Evolutionary conservation across 2,329 filamentous ascomycete species (phyloP).

Genomic region (Microdochium trichocladiopsis): DNA sequence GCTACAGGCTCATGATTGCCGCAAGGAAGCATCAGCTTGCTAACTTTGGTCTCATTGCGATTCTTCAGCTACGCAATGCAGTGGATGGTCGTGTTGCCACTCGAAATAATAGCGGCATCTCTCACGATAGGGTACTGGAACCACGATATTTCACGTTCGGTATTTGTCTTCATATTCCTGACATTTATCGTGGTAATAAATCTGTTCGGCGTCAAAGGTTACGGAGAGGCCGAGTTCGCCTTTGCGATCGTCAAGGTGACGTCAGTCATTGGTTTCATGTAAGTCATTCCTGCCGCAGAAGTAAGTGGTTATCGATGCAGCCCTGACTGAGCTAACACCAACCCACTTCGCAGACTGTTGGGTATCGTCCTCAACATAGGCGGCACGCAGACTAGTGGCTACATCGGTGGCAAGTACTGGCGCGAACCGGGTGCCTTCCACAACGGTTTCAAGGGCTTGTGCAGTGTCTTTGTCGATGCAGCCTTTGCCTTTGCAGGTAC

Average conservation of each 20-base stretch:
- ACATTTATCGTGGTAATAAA: conserved; percentile 73
- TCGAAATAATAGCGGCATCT: conserved; percentile 82
- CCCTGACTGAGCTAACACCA: conserved; percentile 5
- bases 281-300: conserved; percentile 22
- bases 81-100: conserved; percentile 76
- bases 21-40: too few species aligned
- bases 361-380: conserved; percentile 82
- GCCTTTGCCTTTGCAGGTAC: conserved; percentile 73
- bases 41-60: not conserved
- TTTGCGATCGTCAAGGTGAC: conserved; percentile 82
- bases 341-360: conserved; percentile 55
- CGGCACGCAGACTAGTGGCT: conserved; percentile 64
- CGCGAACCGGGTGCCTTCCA: conserved; percentile 73
- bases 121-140: conserved; percentile 82
- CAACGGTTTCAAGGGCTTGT: conserved; percentile 78
- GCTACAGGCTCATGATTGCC: too few species aligned
- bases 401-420: conserved; percentile 79
- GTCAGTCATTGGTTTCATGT: conserved; percentile 85
- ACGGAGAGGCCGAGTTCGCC: conserved; percentile 84
- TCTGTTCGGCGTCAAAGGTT: conserved; percentile 79
- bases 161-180: conserved; percentile 81
- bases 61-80: conserved; percentile 67
- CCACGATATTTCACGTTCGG: conserved; percentile 53
- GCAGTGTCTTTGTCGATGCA: conserved; percentile 68
- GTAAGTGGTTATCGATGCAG: not conserved